phyloP scores from a whole-genome alignment of 179 eudicot species.

The Vitellaria paradoxa region DNA sequence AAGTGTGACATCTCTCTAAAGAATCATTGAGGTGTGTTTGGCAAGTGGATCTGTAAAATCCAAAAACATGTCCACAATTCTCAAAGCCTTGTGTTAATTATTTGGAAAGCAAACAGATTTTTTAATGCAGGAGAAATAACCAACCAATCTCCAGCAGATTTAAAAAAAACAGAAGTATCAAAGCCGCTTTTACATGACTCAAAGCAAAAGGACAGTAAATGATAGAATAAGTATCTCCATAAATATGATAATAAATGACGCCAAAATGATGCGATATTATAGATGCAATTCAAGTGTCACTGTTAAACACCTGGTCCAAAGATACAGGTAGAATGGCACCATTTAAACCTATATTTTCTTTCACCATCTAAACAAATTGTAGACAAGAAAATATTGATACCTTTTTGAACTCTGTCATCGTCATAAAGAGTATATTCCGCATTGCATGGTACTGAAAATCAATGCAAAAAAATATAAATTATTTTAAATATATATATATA shows the following conservation, averaged over 20 bases:
- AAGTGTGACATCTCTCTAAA: background rate
- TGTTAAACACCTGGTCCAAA: background rate
- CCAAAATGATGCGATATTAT: background rate
- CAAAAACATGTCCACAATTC: background rate
- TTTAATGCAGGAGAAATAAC: background rate
- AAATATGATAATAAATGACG: background rate
- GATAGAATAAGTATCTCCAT: background rate
- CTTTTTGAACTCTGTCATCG: constrained; percentile 76
- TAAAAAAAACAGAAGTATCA: background rate
- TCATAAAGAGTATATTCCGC: constrained; percentile 74
- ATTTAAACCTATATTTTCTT: constrained; percentile 4
- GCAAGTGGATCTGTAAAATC: background rate
- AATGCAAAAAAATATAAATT: constrained; percentile 4
- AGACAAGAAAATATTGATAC: constrained; percentile 31
- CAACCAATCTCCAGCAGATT: background rate
- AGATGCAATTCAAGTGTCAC: background rate
- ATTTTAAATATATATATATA: background rate
- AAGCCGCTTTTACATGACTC: background rate
- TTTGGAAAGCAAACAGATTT: background rate
- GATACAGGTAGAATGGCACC: background rate
- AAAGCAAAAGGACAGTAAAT: background rate
- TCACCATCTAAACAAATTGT: background rate
- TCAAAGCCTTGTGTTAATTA: background rate
- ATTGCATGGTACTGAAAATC: constrained; percentile 72
- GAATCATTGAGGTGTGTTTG: background rate